Base-by-base conservation (phyloP, 148 eudicot genomes). In the Cornus controversa region DNA sequence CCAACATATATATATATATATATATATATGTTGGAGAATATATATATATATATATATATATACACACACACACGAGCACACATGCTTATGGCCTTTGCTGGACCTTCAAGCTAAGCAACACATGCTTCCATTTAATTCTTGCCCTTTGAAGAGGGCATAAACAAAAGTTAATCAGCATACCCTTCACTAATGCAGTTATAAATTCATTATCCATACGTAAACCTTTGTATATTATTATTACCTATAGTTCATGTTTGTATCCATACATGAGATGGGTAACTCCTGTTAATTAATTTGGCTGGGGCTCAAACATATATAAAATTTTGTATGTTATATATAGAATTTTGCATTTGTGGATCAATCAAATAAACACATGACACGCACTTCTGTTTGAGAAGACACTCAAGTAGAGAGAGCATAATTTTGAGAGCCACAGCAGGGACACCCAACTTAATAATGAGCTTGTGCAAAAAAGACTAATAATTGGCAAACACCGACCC, bases 1-100 rank as follows among this genome's bases (percentile, higher is more conserved):
- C n/a, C n/a, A n/a, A n/a, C 60, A 29, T 62, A 65, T 70, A 31
- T 28, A 5, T 11, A 25, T 50, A 1, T 31, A 31, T 31, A 31
- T 31, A 1, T 31, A 31, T 31, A 31, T 31, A 1, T 40, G n/a
- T n/a, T n/a, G n/a, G n/a, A 36, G 2, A 36, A 40, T 40, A 40
- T 40, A 4, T 40, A 40, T 40, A 40, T 9, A 4, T 40, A 40
- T 36, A 40, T 40, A 40, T 36, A 36, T 36, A n/a, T n/a, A n/a
- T n/a, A n/a, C n/a, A n/a, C n/a, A n/a, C n/a, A n/a, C n/a, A n/a
- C n/a, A n/a, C n/a, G n/a, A n/a, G n/a, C 34, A 31, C 4, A 31
- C 2, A 31, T 31, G 34, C 69, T 64, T 28, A 37, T 15, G 42
- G 58, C 68, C 86, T 75, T 83, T 86, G 84, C 84, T 83, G 86